Percentiles rank a stretch among this genome's conserved stretches.
phyloP scores from a whole-genome alignment of 345 rosid genomes.

The Rhodamnia argentea region DNA sequence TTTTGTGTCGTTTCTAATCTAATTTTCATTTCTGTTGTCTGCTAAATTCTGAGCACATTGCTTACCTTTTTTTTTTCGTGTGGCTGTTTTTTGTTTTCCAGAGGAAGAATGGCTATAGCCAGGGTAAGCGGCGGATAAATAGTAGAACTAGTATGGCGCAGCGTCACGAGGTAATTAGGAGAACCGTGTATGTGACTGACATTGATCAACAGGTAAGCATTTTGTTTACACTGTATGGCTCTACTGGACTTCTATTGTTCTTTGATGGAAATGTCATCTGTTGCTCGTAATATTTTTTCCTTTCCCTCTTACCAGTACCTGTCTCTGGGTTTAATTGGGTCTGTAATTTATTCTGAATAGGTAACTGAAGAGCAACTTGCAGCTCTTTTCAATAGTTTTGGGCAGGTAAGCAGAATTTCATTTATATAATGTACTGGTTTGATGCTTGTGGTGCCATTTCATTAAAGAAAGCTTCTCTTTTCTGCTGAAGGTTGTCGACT shows the following conservation, averaged over 20 bases:
- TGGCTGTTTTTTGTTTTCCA: constrained; percentile 12
- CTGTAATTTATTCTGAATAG: constrained; percentile 13
- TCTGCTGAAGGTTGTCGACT: constrained; percentile 55
- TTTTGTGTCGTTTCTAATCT: not conserved
- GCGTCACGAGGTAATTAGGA: constrained; percentile 78
- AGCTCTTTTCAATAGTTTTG: constrained; percentile 65
- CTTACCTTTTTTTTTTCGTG: not conserved
- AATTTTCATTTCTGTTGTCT: not conserved
- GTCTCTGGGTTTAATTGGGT: not conserved
- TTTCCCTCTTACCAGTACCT: not conserved
- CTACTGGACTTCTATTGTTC: not conserved
- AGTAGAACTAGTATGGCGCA: constrained; percentile 80
- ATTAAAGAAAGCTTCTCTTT: not conserved
- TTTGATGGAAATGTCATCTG: not conserved
- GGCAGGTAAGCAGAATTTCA: constrained; percentile 40
- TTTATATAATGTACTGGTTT: not conserved
- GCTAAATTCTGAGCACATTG: not conserved
- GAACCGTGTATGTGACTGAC: constrained; percentile 81
- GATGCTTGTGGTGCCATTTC: not conserved
- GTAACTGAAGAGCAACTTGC: constrained; percentile 97
- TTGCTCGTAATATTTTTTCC: not conserved
- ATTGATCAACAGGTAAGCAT: constrained; percentile 57
- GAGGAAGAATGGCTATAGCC: constrained; percentile 60
- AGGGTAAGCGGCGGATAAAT: constrained; percentile 75
- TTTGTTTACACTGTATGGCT: not conserved